Conservation (phyloP, 345 rosid genomes). For the Rhodomyrtus tomentosa region DNA sequence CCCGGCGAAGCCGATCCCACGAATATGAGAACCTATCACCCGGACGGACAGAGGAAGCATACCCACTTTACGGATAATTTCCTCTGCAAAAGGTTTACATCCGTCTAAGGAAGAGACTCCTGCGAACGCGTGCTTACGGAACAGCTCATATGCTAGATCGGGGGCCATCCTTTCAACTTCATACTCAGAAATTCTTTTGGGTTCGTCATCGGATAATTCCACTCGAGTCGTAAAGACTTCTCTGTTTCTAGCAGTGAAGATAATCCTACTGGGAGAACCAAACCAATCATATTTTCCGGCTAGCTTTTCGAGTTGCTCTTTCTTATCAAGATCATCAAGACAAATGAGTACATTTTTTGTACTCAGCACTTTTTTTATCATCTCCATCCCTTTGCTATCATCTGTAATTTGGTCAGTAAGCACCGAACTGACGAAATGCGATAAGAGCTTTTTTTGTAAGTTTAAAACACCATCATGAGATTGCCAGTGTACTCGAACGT, state of each 20-base stretch:
- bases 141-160: background rate
- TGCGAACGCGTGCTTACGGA: background rate
- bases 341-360: background rate
- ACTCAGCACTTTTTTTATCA: background rate
- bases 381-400: background rate
- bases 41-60: background rate
- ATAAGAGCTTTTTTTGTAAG: background rate
- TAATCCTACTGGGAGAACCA: background rate
- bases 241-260: background rate
- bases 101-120: fast-evolving
- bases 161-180: fast-evolving
- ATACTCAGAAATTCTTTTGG: background rate
- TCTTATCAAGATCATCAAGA: background rate
- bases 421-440: background rate
- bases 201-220: fast-evolving
- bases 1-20: fast-evolving
- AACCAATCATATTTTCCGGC: background rate
- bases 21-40: background rate
- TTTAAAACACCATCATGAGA: background rate
- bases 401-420: background rate
- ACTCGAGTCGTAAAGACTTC: background rate
- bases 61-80: background rate
- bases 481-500: background rate
- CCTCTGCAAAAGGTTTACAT: fast-evolving
- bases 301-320: background rate